Base-by-base conservation (phyloP, 2,329 filamentous ascomycete species). In the Cladorrhinum sp. region DNA sequence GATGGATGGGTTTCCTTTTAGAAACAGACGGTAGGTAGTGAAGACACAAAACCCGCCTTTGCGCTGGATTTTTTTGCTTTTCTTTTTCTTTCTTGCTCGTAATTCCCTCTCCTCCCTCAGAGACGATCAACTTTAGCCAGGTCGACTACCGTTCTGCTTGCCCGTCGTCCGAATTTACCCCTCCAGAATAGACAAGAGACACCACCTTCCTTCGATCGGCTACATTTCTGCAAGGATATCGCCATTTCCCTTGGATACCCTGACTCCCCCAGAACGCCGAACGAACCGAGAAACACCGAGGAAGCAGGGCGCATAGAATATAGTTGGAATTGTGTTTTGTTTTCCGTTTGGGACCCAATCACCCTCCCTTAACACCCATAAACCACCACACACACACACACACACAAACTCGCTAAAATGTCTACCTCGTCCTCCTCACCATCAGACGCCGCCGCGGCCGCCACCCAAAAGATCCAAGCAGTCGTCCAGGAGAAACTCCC, bases 401-500 rank as follows among this genome's bases (percentile, higher is more conserved):
- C 18, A n/a, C n/a, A n/a, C n/a, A n/a, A 53, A 20, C 58, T 38
- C 29, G 13, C 20, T 57, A 52, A 57, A 54, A 70, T 68, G 66
- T 65, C 67, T 16, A 62, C 65, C n/a, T 57, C 64, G 58, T 63
- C 63, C 55, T 62, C 67, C 54, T 68, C 69, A 51, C 67, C 72
- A 27, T 66, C 71, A 52, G 65, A 73, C 41, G 68, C 74, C 23
- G 74, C 76, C 18, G 73, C 69, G 38, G 62, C 64, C 22, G 68
- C 68, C 58, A 65, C 73, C 61, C 74, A 74, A 71, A 71, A 73
- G 61, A 64, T 75, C 50, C 72, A 73, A 27, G 64, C 68, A 24
- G 69, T 74, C 57, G 71, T 79, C 64, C 69, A 72, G 62, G 68
- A 72, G 61, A 72, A 73, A 64, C 65, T 78, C 24, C 78, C 79